phyloP scores from a whole-genome alignment of 2,329 filamentous ascomycete genomes.

The Tolypocladium ophioglossoides region DNA sequence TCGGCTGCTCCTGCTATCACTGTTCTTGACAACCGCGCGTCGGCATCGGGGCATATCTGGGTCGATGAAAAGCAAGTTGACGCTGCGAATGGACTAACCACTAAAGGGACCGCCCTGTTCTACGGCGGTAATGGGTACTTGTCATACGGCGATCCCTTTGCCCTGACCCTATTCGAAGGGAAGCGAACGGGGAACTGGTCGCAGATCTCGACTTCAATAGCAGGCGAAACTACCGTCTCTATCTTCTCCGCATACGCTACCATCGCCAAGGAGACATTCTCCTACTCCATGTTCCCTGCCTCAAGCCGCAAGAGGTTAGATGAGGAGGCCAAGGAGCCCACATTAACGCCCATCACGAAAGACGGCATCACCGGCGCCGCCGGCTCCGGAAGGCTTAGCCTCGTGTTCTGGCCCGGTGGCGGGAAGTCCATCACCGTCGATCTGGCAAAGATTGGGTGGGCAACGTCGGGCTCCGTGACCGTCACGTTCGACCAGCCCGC shows the following conservation, averaged over 20 bases:
- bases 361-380: conserved; percentile 8
- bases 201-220: conserved; percentile 10
- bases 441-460: conserved; percentile 8
- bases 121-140: conserved; percentile 13
- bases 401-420: conserved; percentile 13
- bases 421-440: conserved; percentile 6
- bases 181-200: conserved; percentile 12
- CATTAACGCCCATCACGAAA: conserved; percentile 6
- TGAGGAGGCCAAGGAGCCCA: conserved; percentile 4
- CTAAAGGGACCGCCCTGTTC: conserved; percentile 4
- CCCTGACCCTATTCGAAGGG: conserved; percentile 9
- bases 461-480: conserved; percentile 5
- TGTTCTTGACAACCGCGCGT: conserved; percentile 11
- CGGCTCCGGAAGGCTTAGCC: conserved; percentile 6
- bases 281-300: conserved; percentile 10
- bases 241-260: conserved; percentile 12
- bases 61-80: conserved; percentile 3
- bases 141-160: conserved; percentile 8
- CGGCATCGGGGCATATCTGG: conserved; percentile 3
- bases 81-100: neutral
- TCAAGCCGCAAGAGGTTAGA: conserved; percentile 3
- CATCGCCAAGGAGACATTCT: conserved; percentile 1
- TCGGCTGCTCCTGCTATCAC: conserved; percentile 6
- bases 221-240: conserved; percentile 5
- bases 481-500: conserved; percentile 8